phyloP scores from a whole-genome alignment of 768 basidiomycete species.

The Boletus insuetus region DNA sequence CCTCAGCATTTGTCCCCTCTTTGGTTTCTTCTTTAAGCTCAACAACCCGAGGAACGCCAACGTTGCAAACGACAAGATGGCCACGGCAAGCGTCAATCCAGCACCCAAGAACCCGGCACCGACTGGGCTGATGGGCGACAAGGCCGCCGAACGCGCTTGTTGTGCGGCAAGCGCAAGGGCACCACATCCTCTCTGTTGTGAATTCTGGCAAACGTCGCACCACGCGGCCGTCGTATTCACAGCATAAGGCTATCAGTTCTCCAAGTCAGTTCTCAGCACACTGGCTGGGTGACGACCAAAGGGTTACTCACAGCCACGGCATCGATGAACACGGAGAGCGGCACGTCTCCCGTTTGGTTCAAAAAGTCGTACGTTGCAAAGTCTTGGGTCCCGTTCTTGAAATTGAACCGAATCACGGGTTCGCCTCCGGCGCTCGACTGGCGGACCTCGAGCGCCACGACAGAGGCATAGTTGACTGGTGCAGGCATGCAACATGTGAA shows the following conservation, averaged over 20 bases:
- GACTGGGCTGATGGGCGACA: conserved; percentile 44
- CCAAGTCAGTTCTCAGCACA: background rate
- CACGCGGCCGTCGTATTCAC: conserved; percentile 54
- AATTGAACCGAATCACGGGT: conserved; percentile 58
- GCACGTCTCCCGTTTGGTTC: conserved; percentile 46
- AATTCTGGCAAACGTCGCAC: conserved; percentile 60
- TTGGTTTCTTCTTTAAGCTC: conserved; percentile 22
- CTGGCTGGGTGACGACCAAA: background rate
- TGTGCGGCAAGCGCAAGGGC: conserved; percentile 37
- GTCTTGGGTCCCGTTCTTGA: conserved; percentile 61
- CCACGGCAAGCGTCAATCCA: conserved; percentile 47
- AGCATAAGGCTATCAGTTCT: conserved; percentile 38
- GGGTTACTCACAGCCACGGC: conserved; percentile 34
- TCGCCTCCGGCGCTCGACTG: conserved; percentile 42
- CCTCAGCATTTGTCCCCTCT: background rate
- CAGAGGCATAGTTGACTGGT: conserved; percentile 61
- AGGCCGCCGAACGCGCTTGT: conserved; percentile 32
- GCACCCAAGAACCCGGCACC: conserved; percentile 72
- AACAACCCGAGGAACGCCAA: conserved; percentile 42
- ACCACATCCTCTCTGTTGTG: conserved; percentile 54
- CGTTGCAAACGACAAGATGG: conserved; percentile 35
- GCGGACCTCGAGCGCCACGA: conserved; percentile 58
- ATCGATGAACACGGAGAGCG: conserved; percentile 49
- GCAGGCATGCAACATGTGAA: background rate
- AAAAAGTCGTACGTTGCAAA: conserved; percentile 52